Conservation (phyloP, 352 stramenopile genomes). For the Nannochloropsis limnetica region DNA sequence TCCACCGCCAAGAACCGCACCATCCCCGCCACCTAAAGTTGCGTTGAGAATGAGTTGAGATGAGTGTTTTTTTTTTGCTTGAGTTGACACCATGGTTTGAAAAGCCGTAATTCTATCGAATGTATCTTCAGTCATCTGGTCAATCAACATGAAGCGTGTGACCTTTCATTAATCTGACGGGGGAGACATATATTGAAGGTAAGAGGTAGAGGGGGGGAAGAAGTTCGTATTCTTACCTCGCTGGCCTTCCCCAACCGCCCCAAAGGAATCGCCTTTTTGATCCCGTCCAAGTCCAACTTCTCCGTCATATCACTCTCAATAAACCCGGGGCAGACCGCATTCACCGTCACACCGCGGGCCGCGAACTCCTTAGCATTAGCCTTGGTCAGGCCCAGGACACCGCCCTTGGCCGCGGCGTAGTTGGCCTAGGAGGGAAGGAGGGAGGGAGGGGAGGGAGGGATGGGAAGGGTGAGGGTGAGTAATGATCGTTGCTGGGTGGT, state of each 20-base stretch:
- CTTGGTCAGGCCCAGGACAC: slow-evolving; percentile 73
- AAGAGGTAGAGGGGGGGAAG: background rate
- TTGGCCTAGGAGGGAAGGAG: slow-evolving; percentile 52
- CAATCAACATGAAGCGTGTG: too few relatives aligned
- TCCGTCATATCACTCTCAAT: slow-evolving; percentile 73
- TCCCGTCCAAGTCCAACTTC: slow-evolving; percentile 51
- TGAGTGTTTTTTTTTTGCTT: slow-evolving; percentile 1
- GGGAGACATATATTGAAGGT: slow-evolving; percentile 24
- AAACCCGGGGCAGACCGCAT: slow-evolving; percentile 72
- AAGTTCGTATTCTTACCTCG: slow-evolving; percentile 59
- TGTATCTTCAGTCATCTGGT: too few relatives aligned
- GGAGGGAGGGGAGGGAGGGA: background rate
- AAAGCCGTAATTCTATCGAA: too few relatives aligned
- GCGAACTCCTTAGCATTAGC: slow-evolving; percentile 74
- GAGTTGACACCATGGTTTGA: slow-evolving; percentile 38
- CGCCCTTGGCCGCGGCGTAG: slow-evolving; percentile 72
- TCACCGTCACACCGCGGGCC: slow-evolving; percentile 60
- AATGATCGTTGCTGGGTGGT: background rate
- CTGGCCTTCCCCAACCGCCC: slow-evolving; percentile 66
- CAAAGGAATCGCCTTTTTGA: slow-evolving; percentile 63
- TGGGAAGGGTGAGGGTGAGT: background rate
- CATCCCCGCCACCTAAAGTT: slow-evolving; percentile 45
- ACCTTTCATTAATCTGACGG: too few relatives aligned
- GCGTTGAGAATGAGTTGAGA: background rate
- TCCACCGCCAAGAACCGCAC: slow-evolving; percentile 67